A percentile compares a stretch with the other conserved stretches of the same genome.
Conservation (phyloP, 306 rosid genomes). For the Gastrolobium villosum region DNA sequence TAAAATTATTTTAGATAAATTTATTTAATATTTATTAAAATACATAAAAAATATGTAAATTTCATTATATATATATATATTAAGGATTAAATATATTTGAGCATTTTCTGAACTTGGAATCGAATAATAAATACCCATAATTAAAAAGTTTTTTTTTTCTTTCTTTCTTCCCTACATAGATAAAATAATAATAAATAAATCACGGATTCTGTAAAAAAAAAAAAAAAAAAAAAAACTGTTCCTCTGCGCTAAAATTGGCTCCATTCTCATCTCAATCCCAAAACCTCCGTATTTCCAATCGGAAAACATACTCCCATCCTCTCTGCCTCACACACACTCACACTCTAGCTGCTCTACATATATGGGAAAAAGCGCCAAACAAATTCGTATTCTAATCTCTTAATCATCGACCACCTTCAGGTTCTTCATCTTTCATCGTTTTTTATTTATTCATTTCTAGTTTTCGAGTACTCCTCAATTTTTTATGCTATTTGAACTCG, state of each 20-base stretch:
- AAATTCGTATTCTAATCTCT: conserved; percentile 16
- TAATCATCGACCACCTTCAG: conserved; percentile 47
- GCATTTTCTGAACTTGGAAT: too few species aligned
- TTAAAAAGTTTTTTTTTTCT: too few species aligned
- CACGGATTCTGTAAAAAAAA: too few species aligned
- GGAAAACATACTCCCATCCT: conserved; percentile 14
- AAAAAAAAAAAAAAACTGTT: background rate
- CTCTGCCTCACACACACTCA: background rate
- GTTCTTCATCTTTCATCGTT: conserved; percentile 36
- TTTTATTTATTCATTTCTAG: conserved; percentile 25
- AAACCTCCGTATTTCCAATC: conserved; percentile 38
- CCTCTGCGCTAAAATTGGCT: conserved; percentile 38
- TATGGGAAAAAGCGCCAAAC: conserved; percentile 18
- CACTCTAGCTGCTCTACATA: background rate
- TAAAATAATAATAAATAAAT: too few species aligned
- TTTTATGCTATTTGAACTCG: background rate
- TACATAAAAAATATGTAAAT: too few species aligned
- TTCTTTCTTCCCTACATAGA: too few species aligned
- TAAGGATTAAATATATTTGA: too few species aligned
- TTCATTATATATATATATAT: too few species aligned
- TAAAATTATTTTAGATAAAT: too few species aligned
- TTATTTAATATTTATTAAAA: too few species aligned
- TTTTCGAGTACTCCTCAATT: conserved; percentile 32
- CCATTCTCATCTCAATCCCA: conserved; percentile 39
- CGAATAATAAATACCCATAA: too few species aligned